These are phyloP conservation scores for Fallopia convolvulus DNA, from an alignment of 148 eudicot genomes.

Conservation along the genomic window DNA sequence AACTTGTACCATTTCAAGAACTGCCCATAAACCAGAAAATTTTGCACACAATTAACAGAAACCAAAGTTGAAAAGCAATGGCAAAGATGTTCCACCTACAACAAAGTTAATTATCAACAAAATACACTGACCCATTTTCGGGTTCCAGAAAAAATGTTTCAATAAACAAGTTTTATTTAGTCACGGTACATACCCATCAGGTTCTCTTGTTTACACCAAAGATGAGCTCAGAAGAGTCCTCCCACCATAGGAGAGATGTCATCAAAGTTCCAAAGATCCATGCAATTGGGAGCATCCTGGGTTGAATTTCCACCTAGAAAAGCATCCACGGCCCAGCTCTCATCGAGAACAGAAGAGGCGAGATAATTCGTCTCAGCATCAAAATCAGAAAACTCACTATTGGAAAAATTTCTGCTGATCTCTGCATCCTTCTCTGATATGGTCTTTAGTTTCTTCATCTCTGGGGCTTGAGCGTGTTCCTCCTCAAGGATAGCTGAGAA, in stretches of 20 bases:
- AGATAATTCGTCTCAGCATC: conserved; percentile 2
- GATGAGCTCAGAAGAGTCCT: not conserved
- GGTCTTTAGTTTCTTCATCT: conserved; percentile 6
- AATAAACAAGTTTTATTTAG: not conserved
- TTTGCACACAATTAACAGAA: not conserved
- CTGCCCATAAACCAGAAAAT: not conserved
- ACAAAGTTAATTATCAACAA: not conserved
- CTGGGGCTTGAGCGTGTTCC: not conserved
- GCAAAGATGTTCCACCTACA: not conserved
- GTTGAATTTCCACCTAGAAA: not conserved
- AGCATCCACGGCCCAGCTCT: conserved; percentile 10
- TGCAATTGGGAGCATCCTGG: not conserved
- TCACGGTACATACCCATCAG: not conserved
- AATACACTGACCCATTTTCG: not conserved
- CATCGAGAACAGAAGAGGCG: not conserved
- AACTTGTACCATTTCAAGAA: not conserved
- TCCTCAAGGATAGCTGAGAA: conserved; percentile 10
- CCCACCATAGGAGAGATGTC: not conserved
- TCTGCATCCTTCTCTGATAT: not conserved
- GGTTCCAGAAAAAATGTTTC: not conserved
- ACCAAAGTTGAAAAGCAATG: not conserved
- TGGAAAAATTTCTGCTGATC: not conserved
- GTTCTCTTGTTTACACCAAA: conserved; percentile 3
- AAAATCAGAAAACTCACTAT: not conserved
- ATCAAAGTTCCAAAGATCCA: conserved; percentile 8